A percentile compares a stretch with the other conserved stretches of the same genome.
phyloP scores from a whole-genome alignment of 1,284 basidiomycete genomes.

The Ceratobasidium sp. region DNA sequence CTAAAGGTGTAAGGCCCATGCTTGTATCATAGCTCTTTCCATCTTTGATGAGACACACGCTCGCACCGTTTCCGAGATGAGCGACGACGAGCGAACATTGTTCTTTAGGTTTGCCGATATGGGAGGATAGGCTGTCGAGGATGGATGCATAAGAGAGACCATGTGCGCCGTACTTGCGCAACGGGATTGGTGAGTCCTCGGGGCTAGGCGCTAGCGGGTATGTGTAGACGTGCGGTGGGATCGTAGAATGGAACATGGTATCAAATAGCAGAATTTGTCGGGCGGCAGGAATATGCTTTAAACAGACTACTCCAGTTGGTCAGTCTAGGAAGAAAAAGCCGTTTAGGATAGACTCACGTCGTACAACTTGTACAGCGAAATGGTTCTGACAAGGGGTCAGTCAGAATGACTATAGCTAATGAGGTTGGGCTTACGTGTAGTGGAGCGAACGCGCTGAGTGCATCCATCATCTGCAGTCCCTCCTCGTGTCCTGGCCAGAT shows the following conservation, averaged over 20 bases:
- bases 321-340: slow-evolving; percentile 71
- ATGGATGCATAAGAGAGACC: slow-evolving; percentile 59
- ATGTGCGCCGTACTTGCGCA: slow-evolving; percentile 90
- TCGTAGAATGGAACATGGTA: slow-evolving; percentile 81
- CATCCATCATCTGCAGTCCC: slow-evolving; percentile 73
- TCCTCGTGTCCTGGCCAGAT: slow-evolving; percentile 61
- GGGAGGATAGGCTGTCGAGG: slow-evolving; percentile 59
- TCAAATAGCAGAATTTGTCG: slow-evolving; percentile 80
- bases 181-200: slow-evolving; percentile 65
- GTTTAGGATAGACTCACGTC: slow-evolving; percentile 51
- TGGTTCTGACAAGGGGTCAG: no score
- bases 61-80: slow-evolving; percentile 87
- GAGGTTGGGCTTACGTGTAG: slow-evolving; percentile 61
- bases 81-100: slow-evolving; percentile 74
- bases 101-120: slow-evolving; percentile 61
- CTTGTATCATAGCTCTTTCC: slow-evolving; percentile 81
- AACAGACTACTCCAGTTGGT: slow-evolving; percentile 66
- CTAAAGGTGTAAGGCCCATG: slow-evolving; percentile 81
- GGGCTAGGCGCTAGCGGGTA: slow-evolving; percentile 75
- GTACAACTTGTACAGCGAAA: slow-evolving; percentile 56
- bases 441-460: slow-evolving; percentile 79
- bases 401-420: no score
- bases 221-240: slow-evolving; percentile 75
- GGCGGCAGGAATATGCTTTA: slow-evolving; percentile 68
- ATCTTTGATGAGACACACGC: slow-evolving; percentile 72